phyloP scores from a whole-genome alignment of 768 basidiomycete genomes.

The Boletus sensibilis region DNA sequence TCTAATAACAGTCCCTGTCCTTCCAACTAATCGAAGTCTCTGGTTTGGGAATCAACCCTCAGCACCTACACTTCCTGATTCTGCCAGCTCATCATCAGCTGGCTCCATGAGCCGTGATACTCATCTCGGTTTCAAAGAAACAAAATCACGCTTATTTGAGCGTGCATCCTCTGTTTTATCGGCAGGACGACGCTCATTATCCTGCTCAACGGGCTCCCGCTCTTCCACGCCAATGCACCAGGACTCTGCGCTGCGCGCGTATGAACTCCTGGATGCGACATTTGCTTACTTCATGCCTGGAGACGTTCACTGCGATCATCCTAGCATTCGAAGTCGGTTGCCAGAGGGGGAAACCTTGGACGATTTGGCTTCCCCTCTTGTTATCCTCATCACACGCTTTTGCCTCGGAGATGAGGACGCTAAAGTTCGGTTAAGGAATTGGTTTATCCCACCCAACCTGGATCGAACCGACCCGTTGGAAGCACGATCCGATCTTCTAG shows the following conservation, averaged over 20 bases:
- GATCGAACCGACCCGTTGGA: slow-evolving; percentile 82
- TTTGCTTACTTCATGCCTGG: slow-evolving; percentile 67
- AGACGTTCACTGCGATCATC: slow-evolving; percentile 60
- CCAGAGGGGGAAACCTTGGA: slow-evolving; percentile 59
- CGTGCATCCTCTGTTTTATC: slow-evolving; percentile 30
- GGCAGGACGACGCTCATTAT: slow-evolving; percentile 33
- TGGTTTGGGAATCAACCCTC: slow-evolving; percentile 60
- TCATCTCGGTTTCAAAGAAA: slow-evolving; percentile 18
- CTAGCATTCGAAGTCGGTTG: slow-evolving; percentile 48
- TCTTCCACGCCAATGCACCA: slow-evolving; percentile 27
- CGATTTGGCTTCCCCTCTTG: slow-evolving; percentile 73
- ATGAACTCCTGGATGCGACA: slow-evolving; percentile 63
- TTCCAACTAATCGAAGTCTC: slow-evolving; percentile 48
- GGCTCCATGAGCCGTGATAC: slow-evolving; percentile 12
- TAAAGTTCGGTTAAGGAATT: slow-evolving; percentile 56
- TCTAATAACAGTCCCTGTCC: slow-evolving; percentile 75
- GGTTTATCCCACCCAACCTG: slow-evolving; percentile 73
- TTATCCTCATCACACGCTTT: slow-evolving; percentile 71
- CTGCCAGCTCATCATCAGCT: slow-evolving; percentile 36
- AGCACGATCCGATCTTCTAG: slow-evolving; percentile 67
- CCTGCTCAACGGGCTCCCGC: slow-evolving; percentile 47
- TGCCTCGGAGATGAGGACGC: slow-evolving; percentile 62
- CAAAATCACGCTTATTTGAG: slow-evolving; percentile 25
- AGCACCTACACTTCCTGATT: slow-evolving; percentile 35
- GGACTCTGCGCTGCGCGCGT: slow-evolving; percentile 63